phyloP scores from a whole-genome alignment of 768 basidiomycete species.

The Chalciporus chontae region DNA sequence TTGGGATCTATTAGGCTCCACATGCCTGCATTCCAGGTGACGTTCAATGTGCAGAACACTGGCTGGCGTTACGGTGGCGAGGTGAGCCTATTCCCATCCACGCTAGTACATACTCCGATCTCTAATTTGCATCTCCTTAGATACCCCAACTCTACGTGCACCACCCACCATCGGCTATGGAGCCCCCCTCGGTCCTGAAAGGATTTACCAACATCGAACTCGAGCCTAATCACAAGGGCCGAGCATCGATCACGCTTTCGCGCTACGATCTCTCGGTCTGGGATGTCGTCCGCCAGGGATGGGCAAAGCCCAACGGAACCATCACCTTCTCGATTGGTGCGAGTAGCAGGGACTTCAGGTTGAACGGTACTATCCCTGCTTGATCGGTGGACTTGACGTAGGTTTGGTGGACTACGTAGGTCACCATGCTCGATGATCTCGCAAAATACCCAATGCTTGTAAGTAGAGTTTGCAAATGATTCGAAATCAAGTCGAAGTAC shows the following conservation, averaged over 20 bases:
- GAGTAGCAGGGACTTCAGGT: constrained; percentile 60
- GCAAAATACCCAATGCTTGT: too few species aligned
- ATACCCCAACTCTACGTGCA: constrained; percentile 76
- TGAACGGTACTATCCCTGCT: constrained; percentile 40
- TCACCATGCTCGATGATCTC: too few species aligned
- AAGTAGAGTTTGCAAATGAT: too few species aligned
- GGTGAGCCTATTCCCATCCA: constrained; percentile 33
- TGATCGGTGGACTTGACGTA: too few species aligned
- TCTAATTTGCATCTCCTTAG: constrained; percentile 28
- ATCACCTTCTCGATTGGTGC: constrained; percentile 63
- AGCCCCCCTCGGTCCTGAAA: constrained; percentile 68
- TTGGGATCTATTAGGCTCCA: constrained; percentile 49
- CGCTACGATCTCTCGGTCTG: constrained; percentile 72
- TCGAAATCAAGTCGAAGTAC: too few species aligned
- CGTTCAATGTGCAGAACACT: constrained; percentile 64
- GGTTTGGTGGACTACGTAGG: too few species aligned
- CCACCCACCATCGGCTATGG: constrained; percentile 56
- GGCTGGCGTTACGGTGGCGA: constrained; percentile 64
- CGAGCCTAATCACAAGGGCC: constrained; percentile 41
- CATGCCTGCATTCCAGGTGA: constrained; percentile 56
- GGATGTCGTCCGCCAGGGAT: constrained; percentile 72
- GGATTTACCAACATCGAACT: constrained; percentile 65
- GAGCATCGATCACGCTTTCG: constrained; percentile 56
- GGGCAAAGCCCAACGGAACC: constrained; percentile 63
- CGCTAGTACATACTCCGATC: neutral